These are phyloP conservation scores for Straminergon stramineum DNA, from an alignment of 225 moss, liverwort and hornwort species.

Conservation along the genomic window DNA sequence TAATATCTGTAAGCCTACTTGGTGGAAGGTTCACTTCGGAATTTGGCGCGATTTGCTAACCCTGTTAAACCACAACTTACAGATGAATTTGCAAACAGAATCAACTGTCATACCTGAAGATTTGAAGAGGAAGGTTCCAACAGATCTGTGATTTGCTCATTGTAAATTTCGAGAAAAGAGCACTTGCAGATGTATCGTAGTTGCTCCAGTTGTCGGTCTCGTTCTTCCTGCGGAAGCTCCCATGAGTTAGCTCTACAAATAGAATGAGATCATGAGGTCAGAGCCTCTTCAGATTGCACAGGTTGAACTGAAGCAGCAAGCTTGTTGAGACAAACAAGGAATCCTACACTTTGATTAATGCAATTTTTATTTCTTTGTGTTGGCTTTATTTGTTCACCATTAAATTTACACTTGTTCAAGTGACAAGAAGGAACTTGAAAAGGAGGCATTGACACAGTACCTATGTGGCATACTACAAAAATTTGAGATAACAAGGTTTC, in stretches of 20 bases:
- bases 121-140: constrained; percentile 33
- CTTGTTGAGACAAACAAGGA: not conserved
- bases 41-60: not conserved
- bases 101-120: constrained; percentile 7
- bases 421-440: not conserved
- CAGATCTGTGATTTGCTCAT: constrained; percentile 40
- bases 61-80: not conserved
- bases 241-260: not conserved
- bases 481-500: not conserved
- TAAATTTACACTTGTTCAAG: not conserved
- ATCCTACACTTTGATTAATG: not conserved
- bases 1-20: not conserved
- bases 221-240: constrained; percentile 25
- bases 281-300: not conserved
- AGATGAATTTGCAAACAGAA: not conserved
- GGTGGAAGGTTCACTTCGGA: not conserved
- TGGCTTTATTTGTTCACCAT: not conserved
- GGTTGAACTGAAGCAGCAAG: not conserved
- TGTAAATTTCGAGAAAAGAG: constrained; percentile 36
- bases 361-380: not conserved
- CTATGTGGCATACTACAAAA: not conserved
- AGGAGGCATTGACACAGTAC: not conserved
- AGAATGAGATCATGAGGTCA: not conserved
- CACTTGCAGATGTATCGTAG: constrained; percentile 35
- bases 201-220: constrained; percentile 32